Evolutionary conservation across 345 rosid genomes (phyloP).

Genomic region (Gossypium longicalyx): DNA sequence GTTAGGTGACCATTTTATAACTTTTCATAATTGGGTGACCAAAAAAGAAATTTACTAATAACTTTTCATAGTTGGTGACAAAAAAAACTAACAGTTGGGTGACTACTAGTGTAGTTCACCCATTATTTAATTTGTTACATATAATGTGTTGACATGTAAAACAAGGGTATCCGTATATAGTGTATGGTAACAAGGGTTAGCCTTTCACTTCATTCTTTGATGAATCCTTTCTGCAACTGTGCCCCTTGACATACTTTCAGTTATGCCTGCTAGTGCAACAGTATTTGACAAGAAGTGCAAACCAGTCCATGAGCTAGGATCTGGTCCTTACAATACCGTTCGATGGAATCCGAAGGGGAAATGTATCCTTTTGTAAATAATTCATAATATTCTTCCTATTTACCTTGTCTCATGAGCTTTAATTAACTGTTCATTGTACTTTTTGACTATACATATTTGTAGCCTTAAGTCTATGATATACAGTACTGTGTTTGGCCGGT

Average conservation of each 20-base stretch:
- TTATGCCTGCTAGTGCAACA: slow-evolving; percentile 90
- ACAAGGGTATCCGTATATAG: background rate
- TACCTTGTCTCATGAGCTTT: background rate
- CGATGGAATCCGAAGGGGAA: slow-evolving; percentile 95
- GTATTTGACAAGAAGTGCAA: slow-evolving; percentile 86
- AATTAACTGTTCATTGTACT: background rate
- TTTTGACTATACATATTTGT: slow-evolving; percentile 12
- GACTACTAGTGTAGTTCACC: too few relatives aligned
- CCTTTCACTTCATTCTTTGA: background rate
- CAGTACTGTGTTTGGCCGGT: slow-evolving; percentile 91
- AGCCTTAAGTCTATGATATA: slow-evolving; percentile 35
- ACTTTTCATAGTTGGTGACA: too few relatives aligned
- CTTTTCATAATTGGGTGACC: too few relatives aligned
- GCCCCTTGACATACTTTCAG: slow-evolving; percentile 55
- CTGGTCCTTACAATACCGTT: slow-evolving; percentile 84
- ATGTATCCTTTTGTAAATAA: slow-evolving; percentile 50
- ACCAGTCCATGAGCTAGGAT: slow-evolving; percentile 74
- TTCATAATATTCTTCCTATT: background rate
- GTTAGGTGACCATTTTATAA: too few relatives aligned
- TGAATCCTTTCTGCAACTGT: slow-evolving; percentile 1
- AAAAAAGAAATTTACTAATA: too few relatives aligned
- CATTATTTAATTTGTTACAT: too few relatives aligned
- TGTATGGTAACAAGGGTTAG: slow-evolving; percentile 1
- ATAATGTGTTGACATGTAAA: background rate
- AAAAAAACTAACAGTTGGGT: too few relatives aligned